Base-by-base conservation (phyloP, 2,329 filamentous ascomycete genomes). In the Penicillium occitanis region DNA sequence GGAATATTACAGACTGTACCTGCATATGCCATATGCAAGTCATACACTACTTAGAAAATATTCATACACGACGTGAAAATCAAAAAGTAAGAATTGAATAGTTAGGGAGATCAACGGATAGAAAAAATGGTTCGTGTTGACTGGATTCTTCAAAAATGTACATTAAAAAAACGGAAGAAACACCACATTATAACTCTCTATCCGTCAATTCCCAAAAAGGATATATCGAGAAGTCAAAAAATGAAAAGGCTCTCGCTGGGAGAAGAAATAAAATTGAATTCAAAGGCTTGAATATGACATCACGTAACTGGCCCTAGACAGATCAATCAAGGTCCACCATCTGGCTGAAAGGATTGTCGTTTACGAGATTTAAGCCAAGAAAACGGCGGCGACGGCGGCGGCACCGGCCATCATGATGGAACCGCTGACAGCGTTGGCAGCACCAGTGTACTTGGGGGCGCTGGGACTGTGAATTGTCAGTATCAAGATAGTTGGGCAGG, bases 331-430 rank as follows among this genome's bases (percentile, higher is more conserved):
- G 2, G 33, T 57, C 53, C 51, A 55, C n/a, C 53, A 37, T 14
- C 53, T 11, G 33, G 33, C n/a, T 7, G 33, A 19, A 11, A n/a
- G 1, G 7, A 57, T 37, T 19, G 51, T 57, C 53, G 53, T 57
- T 57, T 4, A 57, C 53, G 71, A 68, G 68, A 74, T 74, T 69
- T 76, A 76, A 68, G 74, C 74, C 67, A 76, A 61, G 73, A 76
- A 71, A 72, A 74, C 68, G 68, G 73, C 74, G 50, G 73, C 72
- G 37, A 69, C 70, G 63, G 73, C 74, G 62, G 74, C 74, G 44
- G 69, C 72, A 70, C 74, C 74, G 66, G 73, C 74, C 67, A 75
- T 70, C 63, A 68, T 67, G 69, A 75, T 73, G 63, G 72, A 74
- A 71, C 69, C 68, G 70, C 66, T 64, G 68, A 74, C 51, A 65